These are phyloP conservation scores for Fusarium sp. DNA, from an alignment of 2,329 filamentous ascomycete species.

Conservation along the genomic window DNA sequence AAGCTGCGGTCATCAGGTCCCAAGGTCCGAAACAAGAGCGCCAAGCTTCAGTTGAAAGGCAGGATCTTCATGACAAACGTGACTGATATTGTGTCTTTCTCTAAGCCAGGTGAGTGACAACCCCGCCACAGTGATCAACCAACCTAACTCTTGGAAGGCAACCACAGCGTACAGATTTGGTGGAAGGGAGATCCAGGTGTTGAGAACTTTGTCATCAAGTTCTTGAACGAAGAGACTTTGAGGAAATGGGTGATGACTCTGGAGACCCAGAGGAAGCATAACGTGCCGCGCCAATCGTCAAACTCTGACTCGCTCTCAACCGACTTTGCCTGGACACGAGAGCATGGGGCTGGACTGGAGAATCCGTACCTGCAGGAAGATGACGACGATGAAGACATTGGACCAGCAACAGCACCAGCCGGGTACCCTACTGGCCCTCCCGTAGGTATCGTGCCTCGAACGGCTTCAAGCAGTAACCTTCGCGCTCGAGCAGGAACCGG, in stretches of 20 bases:
- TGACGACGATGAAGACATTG: conserved; percentile 67
- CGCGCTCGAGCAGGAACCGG: conserved; percentile 81
- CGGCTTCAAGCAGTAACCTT: conserved; percentile 78
- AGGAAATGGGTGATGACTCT: conserved; percentile 90
- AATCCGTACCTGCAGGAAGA: conserved; percentile 83
- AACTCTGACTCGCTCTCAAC: conserved; percentile 68
- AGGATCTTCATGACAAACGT: conserved; percentile 99
- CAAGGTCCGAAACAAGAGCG: conserved; percentile 73
- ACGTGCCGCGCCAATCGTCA: conserved; percentile 61
- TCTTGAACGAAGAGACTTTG: conserved; percentile 90
- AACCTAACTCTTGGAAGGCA: conserved; percentile 68
- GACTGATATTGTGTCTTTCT: conserved; percentile 88
- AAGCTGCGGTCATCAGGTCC: conserved; percentile 68
- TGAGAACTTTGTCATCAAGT: conserved; percentile 96
- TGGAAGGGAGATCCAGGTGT: conserved; percentile 98
- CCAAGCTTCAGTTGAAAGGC: conserved; percentile 93
- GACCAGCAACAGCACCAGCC: conserved; percentile 52
- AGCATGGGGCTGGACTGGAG: conserved; percentile 73
- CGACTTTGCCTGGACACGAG: conserved; percentile 84
- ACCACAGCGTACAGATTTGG: conserved; percentile 96
- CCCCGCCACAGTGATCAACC: not conserved
- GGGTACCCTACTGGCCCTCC: conserved; percentile 52
- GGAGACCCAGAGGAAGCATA: conserved; percentile 78
- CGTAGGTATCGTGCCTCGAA: conserved; percentile 49
- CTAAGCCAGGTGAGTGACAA: conserved; percentile 79